A percentile compares a stretch with the other conserved stretches of the same genome.
Conservation (phyloP, 2,329 filamentous ascomycete genomes). For the Colletotrichum sp. region DNA sequence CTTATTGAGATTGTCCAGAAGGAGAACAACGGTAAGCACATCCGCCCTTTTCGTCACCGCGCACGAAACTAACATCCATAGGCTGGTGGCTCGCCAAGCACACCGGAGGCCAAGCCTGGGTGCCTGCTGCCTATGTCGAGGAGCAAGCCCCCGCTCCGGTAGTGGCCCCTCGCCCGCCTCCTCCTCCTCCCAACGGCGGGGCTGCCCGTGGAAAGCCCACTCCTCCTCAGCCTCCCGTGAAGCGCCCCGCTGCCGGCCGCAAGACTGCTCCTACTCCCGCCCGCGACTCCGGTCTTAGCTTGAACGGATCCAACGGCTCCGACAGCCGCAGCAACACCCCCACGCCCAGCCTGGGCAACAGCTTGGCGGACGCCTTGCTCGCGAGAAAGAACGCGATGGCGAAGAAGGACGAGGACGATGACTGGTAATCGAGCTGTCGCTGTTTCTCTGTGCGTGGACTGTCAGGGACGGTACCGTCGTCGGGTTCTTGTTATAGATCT, state of each 20-base stretch:
- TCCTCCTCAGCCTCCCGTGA: conserved; percentile 79
- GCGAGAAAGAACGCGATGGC: conserved; percentile 80
- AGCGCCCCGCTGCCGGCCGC: conserved; percentile 73
- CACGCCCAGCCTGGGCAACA: conserved; percentile 73
- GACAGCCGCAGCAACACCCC: conserved; percentile 74
- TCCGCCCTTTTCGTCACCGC: background rate
- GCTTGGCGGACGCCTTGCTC: conserved; percentile 78
- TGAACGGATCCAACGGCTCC: conserved; percentile 59
- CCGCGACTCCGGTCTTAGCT: conserved; percentile 74
- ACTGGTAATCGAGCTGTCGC: conserved; percentile 56
- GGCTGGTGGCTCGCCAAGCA: conserved; percentile 97
- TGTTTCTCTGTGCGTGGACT: conserved; percentile 11
- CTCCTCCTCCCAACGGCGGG: conserved; percentile 62
- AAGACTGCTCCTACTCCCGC: conserved; percentile 70
- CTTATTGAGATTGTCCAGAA: conserved; percentile 91
- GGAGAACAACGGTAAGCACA: conserved; percentile 82
- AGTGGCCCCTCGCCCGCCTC: conserved; percentile 66
- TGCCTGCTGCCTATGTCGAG: conserved; percentile 92
- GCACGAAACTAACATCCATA: conserved; percentile 45
- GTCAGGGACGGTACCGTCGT: conserved; percentile 7
- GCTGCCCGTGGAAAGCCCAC: conserved; percentile 66
- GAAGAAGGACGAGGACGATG: conserved; percentile 69
- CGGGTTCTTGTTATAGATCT: conserved; percentile 11
- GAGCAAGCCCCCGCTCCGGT: conserved; percentile 72
- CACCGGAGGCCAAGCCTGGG: conserved; percentile 78